Conservation (phyloP, 139 green algal genomes). For the Pleodorina starrii region DNA sequence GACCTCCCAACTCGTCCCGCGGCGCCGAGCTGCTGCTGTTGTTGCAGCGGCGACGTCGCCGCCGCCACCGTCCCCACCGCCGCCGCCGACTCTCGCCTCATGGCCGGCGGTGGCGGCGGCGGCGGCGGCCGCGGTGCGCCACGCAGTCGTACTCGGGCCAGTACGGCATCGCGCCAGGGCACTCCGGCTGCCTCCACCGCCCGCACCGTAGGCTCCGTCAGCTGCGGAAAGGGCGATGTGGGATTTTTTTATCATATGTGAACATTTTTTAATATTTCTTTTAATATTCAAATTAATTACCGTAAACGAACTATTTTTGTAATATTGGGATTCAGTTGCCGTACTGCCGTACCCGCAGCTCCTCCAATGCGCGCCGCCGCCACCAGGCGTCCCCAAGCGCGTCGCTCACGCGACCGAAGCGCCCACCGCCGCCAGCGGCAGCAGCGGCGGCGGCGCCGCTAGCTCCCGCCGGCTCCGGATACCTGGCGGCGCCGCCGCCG, state of each 20-base stretch:
- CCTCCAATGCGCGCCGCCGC: not conserved
- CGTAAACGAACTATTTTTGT: too few species aligned
- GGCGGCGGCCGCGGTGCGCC: not conserved
- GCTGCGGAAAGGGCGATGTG: too few species aligned
- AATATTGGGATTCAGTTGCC: not conserved
- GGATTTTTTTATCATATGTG: too few species aligned
- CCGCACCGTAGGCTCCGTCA: not conserved
- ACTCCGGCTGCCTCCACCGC: not conserved
- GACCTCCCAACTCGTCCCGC: not conserved
- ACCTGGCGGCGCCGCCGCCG: too few species aligned
- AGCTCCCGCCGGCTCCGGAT: too few species aligned
- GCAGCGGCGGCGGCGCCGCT: not conserved
- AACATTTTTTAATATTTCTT: too few species aligned
- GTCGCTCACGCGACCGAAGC: not conserved
- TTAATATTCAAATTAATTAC: too few species aligned
- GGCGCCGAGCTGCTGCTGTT: not conserved
- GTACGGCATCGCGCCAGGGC: constrained; percentile 7
- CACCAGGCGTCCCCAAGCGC: constrained; percentile 9
- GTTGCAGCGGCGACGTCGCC: not conserved
- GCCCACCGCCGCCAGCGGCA: not conserved
- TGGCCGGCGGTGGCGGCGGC: not conserved
- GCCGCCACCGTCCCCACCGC: too few species aligned
- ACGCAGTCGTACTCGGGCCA: not conserved
- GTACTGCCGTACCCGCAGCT: not conserved
- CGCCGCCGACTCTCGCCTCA: too few species aligned